phyloP scores from a whole-genome alignment of 1,284 basidiomycete species.

The Moniliophthora roreri region DNA sequence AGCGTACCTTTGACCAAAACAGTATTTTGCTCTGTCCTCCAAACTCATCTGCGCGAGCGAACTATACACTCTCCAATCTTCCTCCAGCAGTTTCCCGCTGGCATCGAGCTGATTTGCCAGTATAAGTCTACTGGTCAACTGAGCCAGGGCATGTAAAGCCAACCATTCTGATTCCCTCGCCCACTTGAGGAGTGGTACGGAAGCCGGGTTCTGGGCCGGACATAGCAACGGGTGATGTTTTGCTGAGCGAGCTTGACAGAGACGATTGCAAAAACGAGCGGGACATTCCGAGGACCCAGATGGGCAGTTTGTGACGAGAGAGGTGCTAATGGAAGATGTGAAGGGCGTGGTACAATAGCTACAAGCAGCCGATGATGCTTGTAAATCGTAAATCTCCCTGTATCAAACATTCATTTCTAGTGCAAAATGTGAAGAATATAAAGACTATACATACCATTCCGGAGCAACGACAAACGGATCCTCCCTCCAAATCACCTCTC shows the following conservation, averaged over 20 bases:
- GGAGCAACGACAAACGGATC: slow-evolving; percentile 72
- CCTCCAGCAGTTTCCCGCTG: slow-evolving; percentile 1
- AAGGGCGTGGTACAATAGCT: slow-evolving; percentile 69
- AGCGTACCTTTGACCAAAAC: slow-evolving; percentile 2
- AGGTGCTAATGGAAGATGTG: neutral
- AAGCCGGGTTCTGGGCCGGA: slow-evolving; percentile 69
- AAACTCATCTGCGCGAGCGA: slow-evolving; percentile 13
- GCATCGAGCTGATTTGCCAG: slow-evolving; percentile 8
- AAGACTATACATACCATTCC: slow-evolving; percentile 65
- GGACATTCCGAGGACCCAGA: slow-evolving; percentile 50
- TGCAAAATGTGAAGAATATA: too few species aligned
- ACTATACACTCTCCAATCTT: slow-evolving; percentile 7
- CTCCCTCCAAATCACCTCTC: slow-evolving; percentile 83
- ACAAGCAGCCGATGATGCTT: slow-evolving; percentile 56
- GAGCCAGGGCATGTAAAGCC: slow-evolving; percentile 33
- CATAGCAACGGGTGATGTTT: slow-evolving; percentile 76
- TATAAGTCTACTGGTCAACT: slow-evolving; percentile 12
- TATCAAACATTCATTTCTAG: slow-evolving; percentile 5
- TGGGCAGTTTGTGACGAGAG: slow-evolving; percentile 15
- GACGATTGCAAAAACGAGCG: slow-evolving; percentile 76
- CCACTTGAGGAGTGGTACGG: slow-evolving; percentile 58
- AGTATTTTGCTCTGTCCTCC: slow-evolving; percentile 13
- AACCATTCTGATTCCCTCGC: slow-evolving; percentile 65
- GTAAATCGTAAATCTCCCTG: slow-evolving; percentile 74
- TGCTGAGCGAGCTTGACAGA: slow-evolving; percentile 64